Percentiles rank a stretch among this genome's conserved stretches.
Evolutionary conservation across 768 basidiomycete genomes (phyloP).

Genomic region (Hygrophoropsis aurantiaca): DNA sequence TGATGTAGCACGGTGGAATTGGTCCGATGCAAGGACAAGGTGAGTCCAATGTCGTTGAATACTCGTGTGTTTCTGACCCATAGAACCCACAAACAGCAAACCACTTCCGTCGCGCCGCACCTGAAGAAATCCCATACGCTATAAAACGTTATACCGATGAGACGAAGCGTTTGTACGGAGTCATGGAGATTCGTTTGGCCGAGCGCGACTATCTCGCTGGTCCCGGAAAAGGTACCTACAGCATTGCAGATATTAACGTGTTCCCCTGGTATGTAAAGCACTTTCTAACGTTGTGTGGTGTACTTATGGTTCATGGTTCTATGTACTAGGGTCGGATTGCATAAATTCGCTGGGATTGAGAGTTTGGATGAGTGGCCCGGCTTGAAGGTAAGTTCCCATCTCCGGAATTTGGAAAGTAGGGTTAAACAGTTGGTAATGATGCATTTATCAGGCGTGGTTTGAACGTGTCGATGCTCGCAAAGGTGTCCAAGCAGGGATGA

Average conservation of each 20-base stretch:
- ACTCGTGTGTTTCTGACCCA: background rate
- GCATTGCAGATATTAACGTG: conserved; percentile 42
- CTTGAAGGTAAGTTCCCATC: conserved; percentile 27
- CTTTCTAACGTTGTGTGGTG: conserved; percentile 3
- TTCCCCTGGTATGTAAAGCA: conserved; percentile 10
- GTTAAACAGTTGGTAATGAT: background rate
- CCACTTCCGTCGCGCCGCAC: conserved; percentile 36
- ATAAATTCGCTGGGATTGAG: conserved; percentile 31
- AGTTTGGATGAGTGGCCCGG: conserved; percentile 38
- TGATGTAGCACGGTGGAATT: conserved; percentile 26
- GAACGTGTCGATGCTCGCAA: conserved; percentile 34
- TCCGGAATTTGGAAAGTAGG: background rate
- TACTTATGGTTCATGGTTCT: background rate
- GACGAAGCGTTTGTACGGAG: conserved; percentile 46
- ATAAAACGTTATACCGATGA: conserved; percentile 46
- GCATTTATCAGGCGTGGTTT: conserved; percentile 32
- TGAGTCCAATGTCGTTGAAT: background rate
- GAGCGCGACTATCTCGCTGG: conserved; percentile 47
- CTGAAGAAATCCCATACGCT: conserved; percentile 36
- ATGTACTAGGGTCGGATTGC: conserved; percentile 32
- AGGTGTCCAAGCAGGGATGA: conserved; percentile 31
- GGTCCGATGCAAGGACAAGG: conserved; percentile 39
- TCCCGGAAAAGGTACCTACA: conserved; percentile 29
- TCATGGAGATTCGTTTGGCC: conserved; percentile 46
- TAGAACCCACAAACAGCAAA: conserved; percentile 22